A percentile compares a stretch with the other conserved stretches of the same genome.
Conservation (phyloP, 2,329 filamentous ascomycete species). For the Sarocladium brachiariae region DNA sequence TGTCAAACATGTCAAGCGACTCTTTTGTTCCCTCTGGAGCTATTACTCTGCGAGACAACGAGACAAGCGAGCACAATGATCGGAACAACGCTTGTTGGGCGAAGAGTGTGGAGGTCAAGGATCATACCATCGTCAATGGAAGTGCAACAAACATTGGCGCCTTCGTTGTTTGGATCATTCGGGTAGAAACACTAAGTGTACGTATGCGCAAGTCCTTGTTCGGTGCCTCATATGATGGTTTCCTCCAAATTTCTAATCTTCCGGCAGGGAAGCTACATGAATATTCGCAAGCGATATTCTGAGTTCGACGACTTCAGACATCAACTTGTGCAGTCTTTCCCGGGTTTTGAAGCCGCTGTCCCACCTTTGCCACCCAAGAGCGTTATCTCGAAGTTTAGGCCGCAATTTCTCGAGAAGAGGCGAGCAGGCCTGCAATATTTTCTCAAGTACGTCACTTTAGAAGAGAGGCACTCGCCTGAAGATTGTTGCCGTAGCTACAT, state of each 20-base stretch:
- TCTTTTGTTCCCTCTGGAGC: constrained; percentile 44
- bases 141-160: constrained; percentile 61
- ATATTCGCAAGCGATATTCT: constrained; percentile 71
- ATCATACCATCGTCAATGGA: constrained; percentile 51
- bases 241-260: neutral
- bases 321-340: constrained; percentile 72
- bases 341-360: constrained; percentile 75
- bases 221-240: neutral
- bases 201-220: constrained; percentile 24
- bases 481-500: neutral
- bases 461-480: constrained; percentile 2
- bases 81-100: constrained; percentile 58
- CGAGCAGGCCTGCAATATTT: constrained; percentile 84
- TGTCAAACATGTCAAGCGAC: constrained; percentile 40
- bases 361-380: constrained; percentile 90
- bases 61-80: constrained; percentile 42
- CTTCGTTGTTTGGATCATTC: constrained; percentile 92
- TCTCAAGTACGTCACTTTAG: constrained; percentile 64
- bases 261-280: constrained; percentile 51
- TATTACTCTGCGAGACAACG: constrained; percentile 58
- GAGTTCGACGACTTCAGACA: constrained; percentile 82
- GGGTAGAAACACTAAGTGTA: constrained; percentile 78
- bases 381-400: constrained; percentile 76
- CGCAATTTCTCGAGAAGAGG: constrained; percentile 78
- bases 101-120: constrained; percentile 52